Percentiles rank a stretch among this genome's conserved stretches.
Conservation (phyloP, 2,329 filamentous ascomycete species). For the Phaeosphaeria sp. region DNA sequence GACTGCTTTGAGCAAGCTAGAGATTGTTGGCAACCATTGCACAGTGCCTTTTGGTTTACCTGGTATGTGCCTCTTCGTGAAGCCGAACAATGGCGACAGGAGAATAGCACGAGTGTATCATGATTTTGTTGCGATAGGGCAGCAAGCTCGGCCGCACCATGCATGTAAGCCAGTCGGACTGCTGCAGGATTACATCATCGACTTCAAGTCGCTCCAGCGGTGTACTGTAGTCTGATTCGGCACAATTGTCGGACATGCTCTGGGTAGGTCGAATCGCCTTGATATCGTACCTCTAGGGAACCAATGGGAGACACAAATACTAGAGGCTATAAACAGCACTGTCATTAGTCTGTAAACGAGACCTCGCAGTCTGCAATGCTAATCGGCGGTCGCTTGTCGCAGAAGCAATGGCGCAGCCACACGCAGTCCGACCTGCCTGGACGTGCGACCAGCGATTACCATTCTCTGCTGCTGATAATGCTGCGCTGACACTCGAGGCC, state of each 20-base stretch:
- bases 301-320: constrained; percentile 16
- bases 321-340: constrained; percentile 16
- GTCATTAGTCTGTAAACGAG: constrained; percentile 19
- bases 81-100: neutral
- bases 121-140: neutral
- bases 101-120: neutral
- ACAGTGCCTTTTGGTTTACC: neutral
- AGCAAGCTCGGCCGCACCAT: neutral
- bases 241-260: constrained; percentile 16
- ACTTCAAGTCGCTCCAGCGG: no score
- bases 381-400: neutral
- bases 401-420: neutral
- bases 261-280: neutral
- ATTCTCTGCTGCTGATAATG: neutral
- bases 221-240: constrained; percentile 10
- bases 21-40: neutral
- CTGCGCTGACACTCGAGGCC: neutral
- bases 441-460: neutral
- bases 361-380: neutral
- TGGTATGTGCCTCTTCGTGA: no score
- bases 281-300: constrained; percentile 9
- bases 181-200: neutral
- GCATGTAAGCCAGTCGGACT: neutral
- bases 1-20: neutral
- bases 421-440: neutral